Base-by-base conservation (phyloP, 805 yeast genomes). In the Grigorovia yakushimaensis region DNA sequence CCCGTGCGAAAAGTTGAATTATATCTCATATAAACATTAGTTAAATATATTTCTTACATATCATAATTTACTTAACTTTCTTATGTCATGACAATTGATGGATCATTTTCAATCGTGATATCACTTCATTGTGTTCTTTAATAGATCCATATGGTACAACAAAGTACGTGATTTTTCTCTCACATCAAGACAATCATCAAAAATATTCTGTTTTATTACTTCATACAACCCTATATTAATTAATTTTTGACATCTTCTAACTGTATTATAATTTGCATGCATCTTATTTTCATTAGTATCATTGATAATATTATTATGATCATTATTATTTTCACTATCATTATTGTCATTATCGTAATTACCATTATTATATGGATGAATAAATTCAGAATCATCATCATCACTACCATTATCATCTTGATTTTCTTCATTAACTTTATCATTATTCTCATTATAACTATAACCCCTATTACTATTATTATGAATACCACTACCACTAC, bases 141-240 rank as follows among this genome's bases (percentile, higher is more conserved):
- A 47, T n/a, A 54, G 41, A 47, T 61, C 65, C 66, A 64, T 61
- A 39, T 61, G 64, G 49, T 56, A 60, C 17, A 59, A 49, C 20
- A 64, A 50, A 4, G 61, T 57, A 44, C 61, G 57, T 9, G 68
- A 64, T 46, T 62, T 62, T 39, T 64, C 67, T 46, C 62, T 54
- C 3, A 61, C 64, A 36, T 58, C 49, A 13, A 61, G 48, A 7
- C 61, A 51, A 18, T 55, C 59, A 39, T 58, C 64, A 18, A 56
- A 54, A 1, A 58, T 52, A 22, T 61, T 62, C 17, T 54, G 48
- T 49, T 60, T 57, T 6, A 64, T 61, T 4, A 61, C 48, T 20
- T 60, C 61, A 44, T 58, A 54, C 20, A 64, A 46, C 5, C 67
- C 67, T 43, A 60, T 45, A 11, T 49, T 50, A 9, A 54, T 59